Evolutionary conservation across 495 filamentous ascomycete species (phyloP), one percentile per base, ranked within the genome.

Genomic region (Neurospora terricola): DNA sequence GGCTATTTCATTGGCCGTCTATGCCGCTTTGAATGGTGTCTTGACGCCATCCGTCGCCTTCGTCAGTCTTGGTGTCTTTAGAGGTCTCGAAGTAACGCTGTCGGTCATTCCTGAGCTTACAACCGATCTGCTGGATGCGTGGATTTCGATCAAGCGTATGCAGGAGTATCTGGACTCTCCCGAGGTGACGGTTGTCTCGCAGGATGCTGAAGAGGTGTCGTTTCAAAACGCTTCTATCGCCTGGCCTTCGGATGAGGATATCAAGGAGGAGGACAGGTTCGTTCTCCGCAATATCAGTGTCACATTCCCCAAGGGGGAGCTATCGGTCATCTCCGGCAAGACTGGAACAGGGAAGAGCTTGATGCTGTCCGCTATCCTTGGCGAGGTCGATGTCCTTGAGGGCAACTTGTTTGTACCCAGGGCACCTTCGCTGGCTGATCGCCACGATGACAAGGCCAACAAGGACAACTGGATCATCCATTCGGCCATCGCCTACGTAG

Each of bases 11-110:
- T 80, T 97, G 14, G 87, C 90, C 0, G 86, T 90, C 6, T 94
- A 95, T 77, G 89, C 92, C 3, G 62, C 86, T 10, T 76, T 91
- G 0, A 77, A 91, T 71, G 89, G 90, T 2, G 81, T 84, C 0
- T 83, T 97, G 5, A 84, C 88, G 1, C 88, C 93, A 4, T 93
- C 92, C 0, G 88, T 94, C 18, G 93, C 93, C 3, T 97, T 97
- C 75, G 94, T 94, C 18, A 89, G 91, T 70, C 85, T 97, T 62
- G 87, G 90, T 3, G 83, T 97, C 39, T 94, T 96, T 80, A 87
- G 85, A 45, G 84, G 86, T 14, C 86, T 97, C 48, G 93, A 96
- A 78, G 83, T 88, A 38, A 89, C 90, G 0, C 80, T 97, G 2
- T 88, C 90, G 8, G 83, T 92, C 30, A 80, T 96, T 43, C 93